Evolutionary conservation across 2,329 filamentous ascomycete species (phyloP), one percentile per base, ranked within the genome.

Genomic region (Fusarium protoensiforme): DNA sequence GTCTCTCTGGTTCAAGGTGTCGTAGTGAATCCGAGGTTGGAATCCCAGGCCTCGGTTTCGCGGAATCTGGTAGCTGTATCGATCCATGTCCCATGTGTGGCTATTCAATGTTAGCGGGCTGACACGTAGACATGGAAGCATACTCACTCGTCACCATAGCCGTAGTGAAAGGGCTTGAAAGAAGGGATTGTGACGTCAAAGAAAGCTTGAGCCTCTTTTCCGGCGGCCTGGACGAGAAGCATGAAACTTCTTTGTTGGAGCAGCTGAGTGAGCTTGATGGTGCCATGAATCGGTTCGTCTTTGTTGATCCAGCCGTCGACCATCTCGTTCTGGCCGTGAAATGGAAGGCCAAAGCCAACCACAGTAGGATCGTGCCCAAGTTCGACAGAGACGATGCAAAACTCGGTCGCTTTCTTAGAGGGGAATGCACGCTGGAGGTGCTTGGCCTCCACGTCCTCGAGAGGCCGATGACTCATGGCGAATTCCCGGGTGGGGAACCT

Each of bases 181-280:
- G 4, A 2, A 0, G 24, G 4, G 3, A 11, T 5, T 5, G 7
- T 31, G 0, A 22, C 0, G 2, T 7, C 9, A 18, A 24, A 33
- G 7, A 4, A 4, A 0, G 7, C 1, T 0, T 4, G 5, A 1
- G 31, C n/a, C 3, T 39, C 0, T 2, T 5, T 1, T 2, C 4
- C 39, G 2, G 27, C 22, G 0, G 63, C 63, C 0, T 48, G 0
- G 0, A 18, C 4, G 1, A 68, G 29, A 7, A 69, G 2, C 1
- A 3, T 53, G 2, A 69, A 61, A 0, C n/a, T 0, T 1, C 8
- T 20, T 5, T 10, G 10, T 1, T 7, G 22, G 0, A 69, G 48
- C 2, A 69, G 54, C 0, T 61, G 7, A 0, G 7, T 7, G 2
- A 70, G 5, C 2, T 41, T 22, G 1, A 38, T 24, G 16, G 43